Percentiles rank a stretch among this genome's conserved stretches.
Evolutionary conservation across 306 rosid genomes (phyloP).

Genomic region (Hippophae gyantsensis): DNA sequence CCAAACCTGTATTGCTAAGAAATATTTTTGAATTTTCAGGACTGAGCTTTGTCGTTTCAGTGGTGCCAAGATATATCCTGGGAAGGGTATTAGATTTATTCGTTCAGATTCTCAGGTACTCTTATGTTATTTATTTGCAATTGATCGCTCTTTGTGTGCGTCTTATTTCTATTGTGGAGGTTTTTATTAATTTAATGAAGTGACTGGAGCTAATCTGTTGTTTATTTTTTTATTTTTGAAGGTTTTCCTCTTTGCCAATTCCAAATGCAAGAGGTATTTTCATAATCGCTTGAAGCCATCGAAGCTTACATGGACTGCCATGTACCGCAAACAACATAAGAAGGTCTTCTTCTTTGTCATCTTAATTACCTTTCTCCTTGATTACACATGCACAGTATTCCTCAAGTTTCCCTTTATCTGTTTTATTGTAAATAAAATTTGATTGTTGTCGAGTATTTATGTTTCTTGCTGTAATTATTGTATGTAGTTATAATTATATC

Average conservation of each 20-base stretch:
- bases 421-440: background rate
- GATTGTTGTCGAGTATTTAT: background rate
- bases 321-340: constrained; percentile 46
- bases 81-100: constrained; percentile 67
- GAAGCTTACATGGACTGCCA: constrained; percentile 48
- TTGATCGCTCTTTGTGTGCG: background rate
- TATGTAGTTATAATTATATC: too few species aligned
- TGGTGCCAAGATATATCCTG: constrained; percentile 85
- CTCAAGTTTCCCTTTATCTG: background rate
- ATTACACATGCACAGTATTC: background rate
- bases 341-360: constrained; percentile 18
- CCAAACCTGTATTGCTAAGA: background rate
- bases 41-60: constrained; percentile 87
- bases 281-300: constrained; percentile 46
- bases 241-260: constrained; percentile 41
- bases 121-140: background rate
- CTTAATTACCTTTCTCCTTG: background rate
- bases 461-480: too few species aligned
- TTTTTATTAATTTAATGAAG: background rate
- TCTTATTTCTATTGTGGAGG: background rate
- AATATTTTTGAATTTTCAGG: constrained; percentile 22
- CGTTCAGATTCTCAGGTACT: constrained; percentile 83
- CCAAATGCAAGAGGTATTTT: constrained; percentile 48
- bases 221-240: background rate
- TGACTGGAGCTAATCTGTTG: background rate